Conservation (phyloP, 805 yeast genomes). For the Candida sakaeoensis region DNA sequence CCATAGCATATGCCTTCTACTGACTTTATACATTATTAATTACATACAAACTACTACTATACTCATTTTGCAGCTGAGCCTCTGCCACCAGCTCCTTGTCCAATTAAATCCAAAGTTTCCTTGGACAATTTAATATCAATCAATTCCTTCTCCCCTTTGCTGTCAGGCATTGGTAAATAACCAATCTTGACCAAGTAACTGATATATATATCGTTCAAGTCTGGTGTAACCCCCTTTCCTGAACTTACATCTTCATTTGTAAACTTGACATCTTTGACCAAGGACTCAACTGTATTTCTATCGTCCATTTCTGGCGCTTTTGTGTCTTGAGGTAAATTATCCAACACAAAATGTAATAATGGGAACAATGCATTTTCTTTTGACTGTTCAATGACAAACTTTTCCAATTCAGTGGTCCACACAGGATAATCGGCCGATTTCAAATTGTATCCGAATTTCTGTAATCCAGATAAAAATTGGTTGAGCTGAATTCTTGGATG, state of each 20-base stretch:
- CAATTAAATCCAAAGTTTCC: constrained; percentile 53
- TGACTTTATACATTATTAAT: too few species aligned
- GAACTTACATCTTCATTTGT: constrained; percentile 62
- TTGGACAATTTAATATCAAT: constrained; percentile 56
- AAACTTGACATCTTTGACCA: constrained; percentile 57
- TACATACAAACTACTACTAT: too few species aligned
- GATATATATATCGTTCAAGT: constrained; percentile 70
- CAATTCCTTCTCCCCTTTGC: constrained; percentile 35
- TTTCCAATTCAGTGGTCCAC: constrained; percentile 79
- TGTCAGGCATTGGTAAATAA: constrained; percentile 64
- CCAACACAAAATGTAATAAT: constrained; percentile 88
- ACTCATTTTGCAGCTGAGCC: constrained; percentile 52
- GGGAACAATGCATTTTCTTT: constrained; percentile 90
- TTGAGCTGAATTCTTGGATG: constrained; percentile 88
- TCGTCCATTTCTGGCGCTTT: constrained; percentile 97
- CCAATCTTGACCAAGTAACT: constrained; percentile 78
- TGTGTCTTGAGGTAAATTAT: constrained; percentile 83
- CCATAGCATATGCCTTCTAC: too few species aligned
- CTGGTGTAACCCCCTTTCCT: constrained; percentile 72
- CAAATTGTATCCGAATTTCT: constrained; percentile 69
- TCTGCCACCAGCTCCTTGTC: constrained; percentile 73
- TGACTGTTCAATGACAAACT: constrained; percentile 67
- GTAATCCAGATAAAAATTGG: constrained; percentile 65
- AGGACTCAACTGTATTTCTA: constrained; percentile 66
- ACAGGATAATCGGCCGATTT: constrained; percentile 59